phyloP scores from a whole-genome alignment of 345 rosid species.

The Gossypium anomalum region DNA sequence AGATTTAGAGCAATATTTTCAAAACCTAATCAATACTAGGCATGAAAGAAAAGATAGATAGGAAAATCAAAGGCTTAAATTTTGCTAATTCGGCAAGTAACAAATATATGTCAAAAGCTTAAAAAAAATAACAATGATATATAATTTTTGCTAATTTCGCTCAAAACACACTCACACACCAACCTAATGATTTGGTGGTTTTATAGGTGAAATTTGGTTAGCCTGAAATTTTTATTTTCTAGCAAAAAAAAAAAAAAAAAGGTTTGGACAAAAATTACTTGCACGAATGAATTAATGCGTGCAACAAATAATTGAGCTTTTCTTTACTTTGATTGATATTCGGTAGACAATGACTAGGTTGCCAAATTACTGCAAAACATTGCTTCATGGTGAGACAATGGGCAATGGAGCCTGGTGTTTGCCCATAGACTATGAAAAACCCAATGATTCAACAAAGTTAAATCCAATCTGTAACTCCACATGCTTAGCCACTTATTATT shows the following conservation, averaged over 20 bases:
- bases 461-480: too few species aligned
- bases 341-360: slow-evolving; percentile 7
- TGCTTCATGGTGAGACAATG: background rate
- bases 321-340: background rate
- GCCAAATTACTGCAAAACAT: background rate
- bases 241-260: background rate
- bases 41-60: too few species aligned
- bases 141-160: too few species aligned
- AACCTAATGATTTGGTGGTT: too few species aligned
- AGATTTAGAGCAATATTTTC: too few species aligned
- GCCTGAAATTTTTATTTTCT: background rate
- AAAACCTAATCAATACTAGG: too few species aligned
- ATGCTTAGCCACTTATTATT: background rate
- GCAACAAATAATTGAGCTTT: slow-evolving; percentile 7
- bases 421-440: too few species aligned
- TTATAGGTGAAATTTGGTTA: background rate
- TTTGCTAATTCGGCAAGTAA: too few species aligned
- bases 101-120: too few species aligned
- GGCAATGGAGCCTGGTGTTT: background rate
- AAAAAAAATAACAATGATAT: too few species aligned
- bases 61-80: too few species aligned
- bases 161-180: too few species aligned
- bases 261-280: background rate
- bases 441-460: background rate
- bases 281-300: background rate